Conservation (phyloP, 1,284 basidiomycete genomes). For the Cutaneotrichosporon mucoides region DNA sequence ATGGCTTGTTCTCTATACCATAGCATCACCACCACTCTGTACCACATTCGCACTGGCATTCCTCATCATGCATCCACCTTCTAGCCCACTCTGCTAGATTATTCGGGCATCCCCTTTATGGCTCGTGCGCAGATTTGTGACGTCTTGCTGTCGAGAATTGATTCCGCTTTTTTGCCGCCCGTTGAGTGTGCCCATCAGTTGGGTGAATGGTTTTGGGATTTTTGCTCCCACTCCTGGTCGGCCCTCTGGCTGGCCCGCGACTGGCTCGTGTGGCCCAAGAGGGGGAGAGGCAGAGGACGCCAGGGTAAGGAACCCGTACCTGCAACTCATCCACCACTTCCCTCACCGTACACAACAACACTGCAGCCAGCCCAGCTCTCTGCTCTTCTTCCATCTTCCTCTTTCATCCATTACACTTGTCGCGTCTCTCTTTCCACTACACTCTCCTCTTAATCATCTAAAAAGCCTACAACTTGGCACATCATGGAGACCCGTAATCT, state of each 20-base stretch:
- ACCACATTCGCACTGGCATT: background rate
- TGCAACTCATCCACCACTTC: no score
- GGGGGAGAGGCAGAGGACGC: no score
- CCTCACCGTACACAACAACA: slow-evolving; percentile 1
- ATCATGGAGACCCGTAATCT: slow-evolving; percentile 41
- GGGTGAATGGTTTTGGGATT: no score
- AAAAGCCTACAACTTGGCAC: slow-evolving; percentile 2
- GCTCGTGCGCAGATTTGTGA: background rate
- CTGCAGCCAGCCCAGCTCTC: background rate
- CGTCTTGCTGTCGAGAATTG: background rate
- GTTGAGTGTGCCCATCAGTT: no score
- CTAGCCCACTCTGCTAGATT: no score
- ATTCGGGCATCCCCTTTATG: no score
- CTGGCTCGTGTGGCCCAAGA: no score
- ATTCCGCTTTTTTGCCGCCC: background rate
- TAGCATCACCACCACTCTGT: background rate
- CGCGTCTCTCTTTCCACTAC: background rate
- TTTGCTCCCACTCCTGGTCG: no score
- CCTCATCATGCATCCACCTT: background rate
- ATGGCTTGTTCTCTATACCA: background rate
- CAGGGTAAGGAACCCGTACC: no score
- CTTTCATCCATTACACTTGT: background rate
- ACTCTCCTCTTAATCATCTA: no score
- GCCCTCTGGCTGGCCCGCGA: no score
- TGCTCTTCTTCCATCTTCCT: background rate